Base-by-base conservation (phyloP, 1,284 basidiomycete genomes). In the Grifola frondosa region DNA sequence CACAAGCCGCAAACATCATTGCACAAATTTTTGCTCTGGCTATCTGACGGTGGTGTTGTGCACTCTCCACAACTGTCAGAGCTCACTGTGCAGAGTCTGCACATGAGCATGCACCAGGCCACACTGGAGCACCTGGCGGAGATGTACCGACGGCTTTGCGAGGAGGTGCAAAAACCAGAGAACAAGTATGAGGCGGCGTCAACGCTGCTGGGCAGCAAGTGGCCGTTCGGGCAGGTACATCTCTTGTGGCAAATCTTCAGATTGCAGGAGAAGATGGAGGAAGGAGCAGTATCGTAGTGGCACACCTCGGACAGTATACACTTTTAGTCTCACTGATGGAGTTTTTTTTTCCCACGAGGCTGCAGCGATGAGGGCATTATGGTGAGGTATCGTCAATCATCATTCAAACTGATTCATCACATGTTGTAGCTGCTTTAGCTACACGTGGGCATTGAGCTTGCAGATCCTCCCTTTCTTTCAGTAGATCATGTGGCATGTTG, bases 141-240 rank as follows among this genome's bases (percentile, higher is more conserved):
- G 17, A 79, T 81, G 2, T 96, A 96, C 63, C 71, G 67, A 5
- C 61, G 71, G 46, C 67, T 95, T 1, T 90, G 84, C 52, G 80
- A 81, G 24, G 77, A 80, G 45, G 85, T 95, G 9, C 73, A 80
- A 58, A 80, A 79, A 45, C 77, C 81, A 38, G 74, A 77, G 58
- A 91, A 91, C 48, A 75, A 73, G 56, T 97, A 95, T 59, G 91
- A 96, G 65, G 91, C 91, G 30, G 83, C 83, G 10, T 77, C 84
- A 48, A 94, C 91, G 11, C 61, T 96, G 47, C 65, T 96, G 30
- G 83, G 89, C 13, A 78, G 85, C 47, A 82, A 86, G 64, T 64
- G 87, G 57, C 87, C 87, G 6, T 89, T 88, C 66, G 87, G 88
- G 34, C 83, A 85, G 58, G 72, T 81, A 23, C 73, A 75, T 56